These are phyloP conservation scores for Tulasnella sp. DNA, from an alignment of 768 basidiomycete genomes.

Conservation along the genomic window DNA sequence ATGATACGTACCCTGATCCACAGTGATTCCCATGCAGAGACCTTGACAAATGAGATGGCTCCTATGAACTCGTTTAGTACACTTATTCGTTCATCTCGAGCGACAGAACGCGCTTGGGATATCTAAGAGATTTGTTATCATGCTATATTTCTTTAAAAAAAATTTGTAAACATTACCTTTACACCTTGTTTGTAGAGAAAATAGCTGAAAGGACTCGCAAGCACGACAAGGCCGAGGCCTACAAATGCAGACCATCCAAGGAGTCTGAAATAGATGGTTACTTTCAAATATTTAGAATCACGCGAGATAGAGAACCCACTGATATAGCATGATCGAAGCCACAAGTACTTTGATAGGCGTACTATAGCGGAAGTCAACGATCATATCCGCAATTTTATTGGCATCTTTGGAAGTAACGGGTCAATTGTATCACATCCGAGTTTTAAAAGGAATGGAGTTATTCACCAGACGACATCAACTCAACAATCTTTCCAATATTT, in stretches of 20 bases:
- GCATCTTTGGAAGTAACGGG: no score
- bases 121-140: conserved; percentile 5
- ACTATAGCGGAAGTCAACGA: conserved; percentile 53
- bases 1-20: conserved; percentile 23
- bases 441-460: no score
- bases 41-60: conserved; percentile 22
- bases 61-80: conserved; percentile 64
- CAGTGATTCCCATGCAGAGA: conserved; percentile 28
- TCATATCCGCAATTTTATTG: conserved; percentile 41
- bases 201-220: conserved; percentile 62
- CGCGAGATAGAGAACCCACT: conserved; percentile 32
- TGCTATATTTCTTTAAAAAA: background rate
- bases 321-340: conserved; percentile 60
- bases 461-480: conserved; percentile 52
- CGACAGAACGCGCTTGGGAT: conserved; percentile 39
- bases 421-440: no score
- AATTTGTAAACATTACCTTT: conserved; percentile 16
- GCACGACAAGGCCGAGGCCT: conserved; percentile 49
- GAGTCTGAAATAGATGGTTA: conserved; percentile 30
- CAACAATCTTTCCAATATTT: conserved; percentile 80
- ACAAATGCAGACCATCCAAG: conserved; percentile 61
- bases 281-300: background rate
- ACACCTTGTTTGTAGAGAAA: conserved; percentile 43
- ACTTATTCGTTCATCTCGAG: conserved; percentile 63
- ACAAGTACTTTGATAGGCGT: conserved; percentile 70